Evolutionary conservation across 2,329 filamentous ascomycete genomes (phyloP).

Genomic region (Fusarium sp.): DNA sequence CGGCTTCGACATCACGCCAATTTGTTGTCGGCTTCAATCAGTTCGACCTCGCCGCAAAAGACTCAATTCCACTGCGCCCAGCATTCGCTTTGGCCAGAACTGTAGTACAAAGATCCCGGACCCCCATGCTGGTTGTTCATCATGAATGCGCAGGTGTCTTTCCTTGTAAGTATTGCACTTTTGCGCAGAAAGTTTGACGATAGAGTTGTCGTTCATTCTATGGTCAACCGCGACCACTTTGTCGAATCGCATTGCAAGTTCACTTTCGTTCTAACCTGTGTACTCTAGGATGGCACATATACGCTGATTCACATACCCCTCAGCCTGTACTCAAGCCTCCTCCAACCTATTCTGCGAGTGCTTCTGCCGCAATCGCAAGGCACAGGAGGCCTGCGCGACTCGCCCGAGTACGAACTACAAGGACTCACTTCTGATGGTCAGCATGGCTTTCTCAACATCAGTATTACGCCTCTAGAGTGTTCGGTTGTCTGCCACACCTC

Average conservation of each 20-base stretch:
- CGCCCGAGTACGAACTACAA: constrained; percentile 54
- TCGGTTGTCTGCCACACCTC: constrained; percentile 87
- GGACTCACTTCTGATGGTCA: constrained; percentile 63
- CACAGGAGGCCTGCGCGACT: constrained; percentile 51
- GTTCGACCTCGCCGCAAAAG: constrained; percentile 12
- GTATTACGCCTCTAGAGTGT: constrained; percentile 90
- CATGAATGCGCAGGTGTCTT: constrained; percentile 69
- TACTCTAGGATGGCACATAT: constrained; percentile 80
- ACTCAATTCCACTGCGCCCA: constrained; percentile 9
- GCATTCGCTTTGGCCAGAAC: not conserved
- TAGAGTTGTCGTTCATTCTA: not conserved
- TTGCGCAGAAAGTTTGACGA: not conserved
- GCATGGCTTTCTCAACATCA: constrained; percentile 92
- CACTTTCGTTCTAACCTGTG: constrained; percentile 50
- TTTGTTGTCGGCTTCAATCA: constrained; percentile 14
- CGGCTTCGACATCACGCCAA: constrained; percentile 28
- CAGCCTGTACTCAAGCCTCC: constrained; percentile 77
- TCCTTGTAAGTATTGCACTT: constrained; percentile 59
- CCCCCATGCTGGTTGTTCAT: constrained; percentile 39
- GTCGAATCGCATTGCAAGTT: not conserved
- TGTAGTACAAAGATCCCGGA: constrained; percentile 11
- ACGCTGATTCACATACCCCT: constrained; percentile 92
- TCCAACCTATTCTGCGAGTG: constrained; percentile 88
- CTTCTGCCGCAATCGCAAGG: constrained; percentile 74
- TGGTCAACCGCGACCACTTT: not conserved